Base-by-base conservation (phyloP, 345 rosid genomes). In the Eucalyptus marginata region DNA sequence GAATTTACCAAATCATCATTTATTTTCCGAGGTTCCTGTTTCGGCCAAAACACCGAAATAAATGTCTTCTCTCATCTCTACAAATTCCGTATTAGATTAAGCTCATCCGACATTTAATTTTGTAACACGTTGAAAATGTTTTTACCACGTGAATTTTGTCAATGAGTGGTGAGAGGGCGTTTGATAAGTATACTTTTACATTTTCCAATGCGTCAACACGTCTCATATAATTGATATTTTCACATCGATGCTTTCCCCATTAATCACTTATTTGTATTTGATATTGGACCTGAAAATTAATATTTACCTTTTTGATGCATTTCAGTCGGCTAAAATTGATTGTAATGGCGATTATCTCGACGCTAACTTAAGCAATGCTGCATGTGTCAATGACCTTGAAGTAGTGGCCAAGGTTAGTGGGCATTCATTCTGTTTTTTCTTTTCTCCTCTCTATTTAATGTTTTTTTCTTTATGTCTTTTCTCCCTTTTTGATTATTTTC, bases 331-430 rank as follows among this genome's bases (percentile, higher is more conserved):
- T 50, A 87, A 64, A 76, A 52, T 2, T 13, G 59, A 86, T 46
- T 92, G 93, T 89, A 79, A 86, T 18, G 93, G 92, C 9, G 90
- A 89, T 36, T 90, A 89, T 29, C 7, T 71, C 10, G n/a, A 90
- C 49, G 59, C 87, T 64, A 54, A 89, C 87, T 85, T 46, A 14
- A 88, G 89, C 59, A 87, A 88, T 52, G 47, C 64, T 43, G 79
- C 64, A 16, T 92, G 92, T 33, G 79, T 87, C 81, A 16, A 52
- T 33, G 93, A 87, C 80, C 87, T 90, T 44, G 43, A 54, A 51
- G 50, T 20, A 40, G 62, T 90, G 68, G 4, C 71, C 11, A 50
- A 46, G 68, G 93, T 90, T 47, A 49, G 88, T 44, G 17, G 86
- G 86, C 14, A 17, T 22, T 17, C n/a, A 51, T 13, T 17, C 33